Conservation (phyloP, 768 basidiomycete species). For the Lentinula boryana region DNA sequence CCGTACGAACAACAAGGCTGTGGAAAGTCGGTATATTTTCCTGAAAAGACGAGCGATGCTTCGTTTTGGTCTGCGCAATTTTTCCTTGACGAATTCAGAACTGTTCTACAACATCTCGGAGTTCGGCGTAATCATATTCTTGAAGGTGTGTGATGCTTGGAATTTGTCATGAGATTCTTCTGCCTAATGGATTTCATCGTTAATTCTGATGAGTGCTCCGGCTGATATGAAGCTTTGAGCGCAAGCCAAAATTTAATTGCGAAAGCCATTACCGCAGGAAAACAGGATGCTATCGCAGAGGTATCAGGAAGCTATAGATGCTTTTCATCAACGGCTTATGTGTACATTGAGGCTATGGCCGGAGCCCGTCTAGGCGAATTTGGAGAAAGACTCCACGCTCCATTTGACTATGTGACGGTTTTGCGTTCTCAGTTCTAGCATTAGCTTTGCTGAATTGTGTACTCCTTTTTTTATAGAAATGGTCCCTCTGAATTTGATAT, state of each 20-base stretch:
- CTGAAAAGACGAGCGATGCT: no score
- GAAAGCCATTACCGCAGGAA: constrained; percentile 21
- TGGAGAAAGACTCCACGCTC: constrained; percentile 29
- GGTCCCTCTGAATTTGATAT: constrained; percentile 22
- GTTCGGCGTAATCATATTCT: no score
- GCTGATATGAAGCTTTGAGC: constrained; percentile 24
- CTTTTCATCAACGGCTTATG: constrained; percentile 21
- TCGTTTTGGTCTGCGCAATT: no score
- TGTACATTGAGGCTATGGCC: constrained; percentile 23
- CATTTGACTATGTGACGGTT: constrained; percentile 23
- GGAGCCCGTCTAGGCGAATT: constrained; percentile 15
- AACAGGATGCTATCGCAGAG: constrained; percentile 20
- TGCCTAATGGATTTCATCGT: no score
- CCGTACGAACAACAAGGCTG: no score
- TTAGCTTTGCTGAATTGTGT: background rate
- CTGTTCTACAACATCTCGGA: no score
- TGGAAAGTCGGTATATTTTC: no score
- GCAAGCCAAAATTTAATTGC: constrained; percentile 15
- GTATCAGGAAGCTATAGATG: constrained; percentile 20
- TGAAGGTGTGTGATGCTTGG: no score
- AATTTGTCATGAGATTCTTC: no score
- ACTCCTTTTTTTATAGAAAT: constrained; percentile 12
- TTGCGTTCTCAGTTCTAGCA: constrained; percentile 2
- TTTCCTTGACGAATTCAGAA: no score
- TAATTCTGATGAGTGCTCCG: constrained; percentile 8